Base-by-base conservation (phyloP, 768 basidiomycete species). In the Pleurotus ostreatus region DNA sequence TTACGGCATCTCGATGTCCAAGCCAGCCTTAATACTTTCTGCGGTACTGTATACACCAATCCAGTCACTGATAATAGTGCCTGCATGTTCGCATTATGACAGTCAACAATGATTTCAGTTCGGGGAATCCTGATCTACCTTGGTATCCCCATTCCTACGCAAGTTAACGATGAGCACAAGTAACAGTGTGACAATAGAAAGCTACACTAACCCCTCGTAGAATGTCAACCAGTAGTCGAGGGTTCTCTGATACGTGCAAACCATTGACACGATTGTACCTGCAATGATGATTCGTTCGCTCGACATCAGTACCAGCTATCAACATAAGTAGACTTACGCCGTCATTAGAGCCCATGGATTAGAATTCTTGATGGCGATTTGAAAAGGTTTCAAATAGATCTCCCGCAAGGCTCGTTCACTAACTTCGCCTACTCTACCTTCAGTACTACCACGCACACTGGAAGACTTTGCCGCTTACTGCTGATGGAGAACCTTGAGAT, bases 1-100 rank as follows among this genome's bases (percentile, higher is more conserved):
- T 46, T 46, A 78, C 70, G 82, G 82, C 82, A 83, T 85, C 63
- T 88, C 85, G 18, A 86, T 69, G 61, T 86, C 83, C 13, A 86
- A 65, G 0, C 85, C 84, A 8, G 85, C 84, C 57, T 82, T 81
- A 63, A 87, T 79, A 56, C 76, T 73, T 55, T 74, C 74, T 0
- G 71, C 62, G 6, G 77, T 78, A 56, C 74, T 76, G 60, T 81
- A 82, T 3, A 74, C 69, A 6, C 80, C 80, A 46, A 66, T 77
- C 85, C 77, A 78, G 61, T 86, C 84, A 55, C 81, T 83, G 78
- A 85, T 85, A 43, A 85, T 68, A 63, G 82, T 61, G 1, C 81
- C 73, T 74, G 56, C 13, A 38, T 25, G 22, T 20, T 12, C 4
- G 23, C 23, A 23, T 45, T 13, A 37, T 23, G 12, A 18, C 18